Conservation (phyloP, 2,329 filamentous ascomycete genomes). For the Venturia nashicola region DNA sequence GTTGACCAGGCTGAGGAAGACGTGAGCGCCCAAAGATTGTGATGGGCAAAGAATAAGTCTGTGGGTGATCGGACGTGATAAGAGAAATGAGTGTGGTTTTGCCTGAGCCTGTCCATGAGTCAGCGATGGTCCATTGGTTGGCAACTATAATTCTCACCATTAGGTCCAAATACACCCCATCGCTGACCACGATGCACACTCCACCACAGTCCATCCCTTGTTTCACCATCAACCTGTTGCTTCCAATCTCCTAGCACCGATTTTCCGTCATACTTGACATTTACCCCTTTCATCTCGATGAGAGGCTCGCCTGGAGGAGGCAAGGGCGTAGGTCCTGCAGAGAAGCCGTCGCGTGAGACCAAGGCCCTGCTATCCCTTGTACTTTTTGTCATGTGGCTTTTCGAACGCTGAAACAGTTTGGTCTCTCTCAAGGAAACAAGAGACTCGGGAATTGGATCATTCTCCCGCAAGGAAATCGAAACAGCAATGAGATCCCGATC, state of each 20-base stretch:
- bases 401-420: not conserved
- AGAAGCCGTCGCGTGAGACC: slow-evolving; percentile 5
- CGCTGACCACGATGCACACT: slow-evolving; percentile 70
- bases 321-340: not conserved
- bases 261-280: slow-evolving; percentile 67
- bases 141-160: slow-evolving; percentile 37
- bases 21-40: slow-evolving; percentile 73
- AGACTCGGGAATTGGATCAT: not conserved
- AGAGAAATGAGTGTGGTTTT: slow-evolving; percentile 92
- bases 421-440: not conserved
- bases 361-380: not conserved
- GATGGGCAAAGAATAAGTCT: slow-evolving; percentile 81
- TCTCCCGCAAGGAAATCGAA: not conserved
- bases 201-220: slow-evolving; percentile 62
- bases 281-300: slow-evolving; percentile 78
- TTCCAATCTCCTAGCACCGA: slow-evolving; percentile 68
- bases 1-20: slow-evolving; percentile 57
- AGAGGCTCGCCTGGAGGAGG: slow-evolving; percentile 47
- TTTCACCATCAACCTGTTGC: slow-evolving; percentile 39
- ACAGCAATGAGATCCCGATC: not conserved
- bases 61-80: slow-evolving; percentile 90
- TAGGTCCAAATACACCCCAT: slow-evolving; percentile 88
- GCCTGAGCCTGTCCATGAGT: slow-evolving; percentile 49
- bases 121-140: not conserved
- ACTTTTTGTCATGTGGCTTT: not conserved